Conservation (phyloP, 177 flowering plant species). For the Tripterygium wilfordii region DNA sequence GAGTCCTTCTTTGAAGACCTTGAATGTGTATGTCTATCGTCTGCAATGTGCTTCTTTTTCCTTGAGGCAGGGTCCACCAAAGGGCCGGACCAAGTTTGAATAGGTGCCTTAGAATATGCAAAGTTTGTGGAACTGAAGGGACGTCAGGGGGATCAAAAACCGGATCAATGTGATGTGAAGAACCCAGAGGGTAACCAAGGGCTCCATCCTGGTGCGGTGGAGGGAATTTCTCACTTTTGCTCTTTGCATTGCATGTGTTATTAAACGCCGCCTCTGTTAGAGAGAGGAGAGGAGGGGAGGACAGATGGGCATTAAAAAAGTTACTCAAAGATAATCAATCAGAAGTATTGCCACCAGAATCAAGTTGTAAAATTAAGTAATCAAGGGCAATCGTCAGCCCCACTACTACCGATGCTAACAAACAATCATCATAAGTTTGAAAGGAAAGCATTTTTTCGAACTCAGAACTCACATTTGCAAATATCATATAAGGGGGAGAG, state of each 20-base stretch:
- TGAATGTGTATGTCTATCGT: slow-evolving; percentile 19
- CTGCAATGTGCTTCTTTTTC: slow-evolving; percentile 40
- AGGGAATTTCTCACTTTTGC: slow-evolving; percentile 91
- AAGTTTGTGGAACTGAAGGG: slow-evolving; percentile 65
- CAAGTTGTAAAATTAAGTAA: background rate
- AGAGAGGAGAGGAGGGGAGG: background rate
- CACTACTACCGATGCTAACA: background rate
- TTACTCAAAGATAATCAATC: too few relatives aligned
- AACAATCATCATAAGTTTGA: too few relatives aligned
- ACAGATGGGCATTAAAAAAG: too few relatives aligned
- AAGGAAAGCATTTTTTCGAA: too few relatives aligned
- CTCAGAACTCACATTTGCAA: too few relatives aligned
- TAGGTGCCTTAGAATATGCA: slow-evolving; percentile 49
- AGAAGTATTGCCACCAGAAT: background rate
- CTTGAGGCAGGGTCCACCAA: slow-evolving; percentile 52
- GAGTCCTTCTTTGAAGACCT: slow-evolving; percentile 35
- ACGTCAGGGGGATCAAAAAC: slow-evolving; percentile 61
- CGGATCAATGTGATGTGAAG: slow-evolving; percentile 58
- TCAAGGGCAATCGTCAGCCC: background rate
- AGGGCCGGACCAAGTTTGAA: slow-evolving; percentile 91
- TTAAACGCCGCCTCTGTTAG: slow-evolving; percentile 69
- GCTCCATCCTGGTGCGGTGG: slow-evolving; percentile 95
- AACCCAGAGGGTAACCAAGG: slow-evolving; percentile 72
- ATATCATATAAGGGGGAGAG: too few relatives aligned
- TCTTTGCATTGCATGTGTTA: slow-evolving; percentile 84